Conservation (phyloP, 73 alveolate genomes). For the Tetrahymena borealis region DNA sequence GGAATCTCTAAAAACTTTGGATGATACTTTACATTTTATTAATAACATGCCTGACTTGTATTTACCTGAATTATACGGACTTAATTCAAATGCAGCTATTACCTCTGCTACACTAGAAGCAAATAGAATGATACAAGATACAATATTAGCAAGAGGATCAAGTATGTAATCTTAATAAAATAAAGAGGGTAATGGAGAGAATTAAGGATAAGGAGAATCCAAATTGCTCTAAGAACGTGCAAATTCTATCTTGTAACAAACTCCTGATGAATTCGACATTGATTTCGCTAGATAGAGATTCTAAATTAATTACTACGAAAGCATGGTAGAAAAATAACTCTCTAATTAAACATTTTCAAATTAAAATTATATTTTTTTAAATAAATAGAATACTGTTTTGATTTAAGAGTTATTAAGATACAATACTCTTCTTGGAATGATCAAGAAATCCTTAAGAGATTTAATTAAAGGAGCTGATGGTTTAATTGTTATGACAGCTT, state of each 20-base stretch:
- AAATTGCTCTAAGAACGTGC: slow-evolving; percentile 66
- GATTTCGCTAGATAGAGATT: slow-evolving; percentile 69
- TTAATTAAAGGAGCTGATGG: slow-evolving; percentile 86
- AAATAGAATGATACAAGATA: slow-evolving; percentile 60
- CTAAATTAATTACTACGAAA: slow-evolving; percentile 82
- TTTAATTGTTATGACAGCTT: slow-evolving; percentile 77
- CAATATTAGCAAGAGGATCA: slow-evolving; percentile 63
- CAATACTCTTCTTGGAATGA: slow-evolving; percentile 67
- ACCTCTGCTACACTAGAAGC: slow-evolving; percentile 85
- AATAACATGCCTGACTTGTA: slow-evolving; percentile 78
- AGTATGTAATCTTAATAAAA: slow-evolving; percentile 59
- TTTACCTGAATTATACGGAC: slow-evolving; percentile 86
- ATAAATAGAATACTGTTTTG: slow-evolving; percentile 65
- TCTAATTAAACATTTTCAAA: not conserved
- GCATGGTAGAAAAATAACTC: slow-evolving; percentile 60
- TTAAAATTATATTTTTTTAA: not conserved
- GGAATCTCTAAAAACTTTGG: slow-evolving; percentile 53
- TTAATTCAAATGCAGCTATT: slow-evolving; percentile 88
- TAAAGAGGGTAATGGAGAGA: slow-evolving; percentile 44
- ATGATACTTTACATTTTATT: slow-evolving; percentile 69
- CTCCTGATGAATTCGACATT: slow-evolving; percentile 77
- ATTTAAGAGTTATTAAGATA: slow-evolving; percentile 86
- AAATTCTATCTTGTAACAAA: slow-evolving; percentile 53
- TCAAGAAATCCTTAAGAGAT: slow-evolving; percentile 61
- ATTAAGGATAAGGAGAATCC: not conserved